Percentiles rank a stretch among this genome's conserved stretches.
phyloP scores from a whole-genome alignment of 2,329 filamentous ascomycete genomes.

The Neospermospora avenae region DNA sequence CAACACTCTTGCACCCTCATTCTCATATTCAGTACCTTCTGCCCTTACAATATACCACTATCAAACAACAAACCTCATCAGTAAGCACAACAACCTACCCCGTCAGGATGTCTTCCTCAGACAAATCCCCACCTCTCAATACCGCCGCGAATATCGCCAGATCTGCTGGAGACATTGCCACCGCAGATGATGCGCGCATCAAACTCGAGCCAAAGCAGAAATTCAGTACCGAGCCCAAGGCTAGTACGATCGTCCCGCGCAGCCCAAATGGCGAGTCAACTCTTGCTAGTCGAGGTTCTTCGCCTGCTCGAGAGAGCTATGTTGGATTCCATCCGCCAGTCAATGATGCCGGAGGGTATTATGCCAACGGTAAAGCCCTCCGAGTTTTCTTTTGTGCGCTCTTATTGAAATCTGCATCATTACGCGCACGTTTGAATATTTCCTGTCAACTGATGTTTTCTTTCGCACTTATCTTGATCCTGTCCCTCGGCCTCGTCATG shows the following conservation, averaged over 20 bases:
- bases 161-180: neutral
- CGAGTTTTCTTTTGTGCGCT: neutral
- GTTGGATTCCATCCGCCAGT: neutral
- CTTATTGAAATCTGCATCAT: too few relatives aligned
- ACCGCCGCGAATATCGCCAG: neutral
- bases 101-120: neutral
- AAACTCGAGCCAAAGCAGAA: neutral
- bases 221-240: neutral
- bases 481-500: too few relatives aligned
- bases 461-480: too few relatives aligned
- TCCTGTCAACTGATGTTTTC: too few relatives aligned
- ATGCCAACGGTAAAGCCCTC: constrained; percentile 10
- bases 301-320: neutral
- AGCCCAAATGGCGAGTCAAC: neutral
- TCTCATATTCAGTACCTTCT: too few relatives aligned
- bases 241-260: neutral
- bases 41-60: too few relatives aligned
- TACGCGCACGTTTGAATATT: too few relatives aligned
- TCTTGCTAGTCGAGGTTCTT: neutral
- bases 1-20: neutral
- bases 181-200: neutral
- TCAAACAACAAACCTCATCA: neutral
- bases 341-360: constrained; percentile 9
- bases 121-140: neutral
- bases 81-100: neutral